Evolutionary conservation across 2,329 filamentous ascomycete genomes (phyloP), one percentile per base, ranked within the genome.

Genomic region (Neospermospora avenae): DNA sequence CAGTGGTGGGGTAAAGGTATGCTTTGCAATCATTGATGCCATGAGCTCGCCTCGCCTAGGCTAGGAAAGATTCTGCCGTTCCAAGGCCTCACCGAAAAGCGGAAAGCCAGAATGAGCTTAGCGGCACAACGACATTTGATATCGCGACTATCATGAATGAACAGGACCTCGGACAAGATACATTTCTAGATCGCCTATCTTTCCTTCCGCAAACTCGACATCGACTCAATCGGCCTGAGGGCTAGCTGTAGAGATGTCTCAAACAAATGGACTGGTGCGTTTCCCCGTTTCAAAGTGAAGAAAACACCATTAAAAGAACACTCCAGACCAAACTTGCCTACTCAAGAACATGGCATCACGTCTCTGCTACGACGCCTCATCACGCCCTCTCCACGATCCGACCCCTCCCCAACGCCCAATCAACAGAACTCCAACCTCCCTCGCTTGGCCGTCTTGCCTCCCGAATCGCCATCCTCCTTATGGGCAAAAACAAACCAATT

Each of bases 401-500:
- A 0, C 75, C 75, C 3, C 67, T 73, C 1, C 72, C 75, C 45
- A 57, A 70, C 6, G 39, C 67, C 8, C 56, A 59, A 45, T 74
- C 81, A 69, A 67, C 74, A 3, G 59, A 69, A 41, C 75, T 85
- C 24, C 86, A 86, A 20, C 82, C 85, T 18, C 91, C 92, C 14
- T 87, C 91, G n/a, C 88, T 97, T 42, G 93, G 93, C 68, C 91
- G 93, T 44, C 83, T 97, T 55, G 93, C 93, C 63, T 91, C 89
- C 56, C 86, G 89, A 65, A 96, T 97, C 75, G 93, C 93, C 63
- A 81, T 88, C 57, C 81, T 91, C 62, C 85, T 97, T 55, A 97
- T 98, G 93, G 95, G 95, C 78, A 99, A 99, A 82, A 89, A 99
- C 83, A 99, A 99, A 79, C 95, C 95, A 22, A 96, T 95, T 76